Evolutionary conservation across 2,329 filamentous ascomycete genomes (phyloP).

Genomic region (Cladosporium austrohemisphaericum): DNA sequence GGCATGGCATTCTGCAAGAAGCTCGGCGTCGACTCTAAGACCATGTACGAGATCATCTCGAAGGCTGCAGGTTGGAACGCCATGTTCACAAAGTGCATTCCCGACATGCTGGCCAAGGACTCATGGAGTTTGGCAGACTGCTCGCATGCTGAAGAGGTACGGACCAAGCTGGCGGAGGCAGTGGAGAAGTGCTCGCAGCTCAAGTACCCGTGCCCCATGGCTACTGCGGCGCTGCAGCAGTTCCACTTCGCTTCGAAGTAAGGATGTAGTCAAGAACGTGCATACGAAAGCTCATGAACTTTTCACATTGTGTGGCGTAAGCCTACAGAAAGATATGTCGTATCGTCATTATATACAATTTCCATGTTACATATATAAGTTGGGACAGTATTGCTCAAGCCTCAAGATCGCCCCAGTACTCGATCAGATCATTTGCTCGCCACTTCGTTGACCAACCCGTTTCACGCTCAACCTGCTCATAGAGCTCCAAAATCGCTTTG

Average conservation of each 20-base stretch:
- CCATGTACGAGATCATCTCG: constrained; percentile 46
- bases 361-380: not conserved
- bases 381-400: not conserved
- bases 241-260: constrained; percentile 30
- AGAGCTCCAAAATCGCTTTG: constrained; percentile 45
- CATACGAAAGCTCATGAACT: not conserved
- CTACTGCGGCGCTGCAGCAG: constrained; percentile 33
- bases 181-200: constrained; percentile 38
- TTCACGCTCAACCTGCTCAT: constrained; percentile 50
- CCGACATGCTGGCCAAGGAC: constrained; percentile 34
- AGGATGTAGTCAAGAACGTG: too few species aligned
- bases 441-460: constrained; percentile 54
- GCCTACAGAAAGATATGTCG: not conserved
- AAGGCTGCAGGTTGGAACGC: constrained; percentile 47
- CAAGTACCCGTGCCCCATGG: constrained; percentile 35
- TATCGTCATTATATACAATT: not conserved
- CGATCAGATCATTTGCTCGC: constrained; percentile 51
- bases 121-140: constrained; percentile 34
- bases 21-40: constrained; percentile 43
- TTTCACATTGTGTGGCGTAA: not conserved
- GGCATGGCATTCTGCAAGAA: constrained; percentile 46
- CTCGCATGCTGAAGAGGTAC: constrained; percentile 37
- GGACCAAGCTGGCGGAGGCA: constrained; percentile 37
- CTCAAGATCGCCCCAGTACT: constrained; percentile 47
- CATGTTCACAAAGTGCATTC: constrained; percentile 40